These are phyloP conservation scores for Amylostereum chailletii DNA, from an alignment of 1,284 basidiomycete genomes.

Conservation along the genomic window DNA sequence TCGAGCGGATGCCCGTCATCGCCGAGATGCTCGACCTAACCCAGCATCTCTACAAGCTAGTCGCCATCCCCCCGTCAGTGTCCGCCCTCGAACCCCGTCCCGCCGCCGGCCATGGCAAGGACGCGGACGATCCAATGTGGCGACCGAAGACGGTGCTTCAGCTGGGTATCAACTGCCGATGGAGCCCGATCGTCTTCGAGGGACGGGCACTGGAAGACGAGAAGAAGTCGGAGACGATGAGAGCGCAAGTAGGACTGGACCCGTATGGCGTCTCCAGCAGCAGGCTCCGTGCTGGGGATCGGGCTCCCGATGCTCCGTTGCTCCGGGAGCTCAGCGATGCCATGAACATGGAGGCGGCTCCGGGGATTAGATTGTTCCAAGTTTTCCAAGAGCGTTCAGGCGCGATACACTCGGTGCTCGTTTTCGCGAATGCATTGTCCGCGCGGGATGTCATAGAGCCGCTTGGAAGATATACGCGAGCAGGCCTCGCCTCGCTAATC, in stretches of 20 bases:
- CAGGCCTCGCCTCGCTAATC: too few species aligned
- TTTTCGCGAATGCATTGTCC: too few species aligned
- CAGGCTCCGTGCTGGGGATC: constrained; percentile 15
- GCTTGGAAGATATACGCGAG: too few species aligned
- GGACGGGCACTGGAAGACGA: constrained; percentile 6
- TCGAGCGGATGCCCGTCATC: constrained; percentile 16
- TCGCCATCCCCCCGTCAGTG: too few species aligned
- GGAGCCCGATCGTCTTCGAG: constrained; percentile 23
- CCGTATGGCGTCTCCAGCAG: constrained; percentile 7
- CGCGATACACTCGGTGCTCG: too few species aligned
- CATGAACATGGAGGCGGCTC: too few species aligned
- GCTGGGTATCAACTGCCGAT: constrained; percentile 26
- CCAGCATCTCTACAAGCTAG: background rate
- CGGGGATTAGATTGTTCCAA: too few species aligned
- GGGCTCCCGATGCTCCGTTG: constrained; percentile 17
- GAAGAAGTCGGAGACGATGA: constrained; percentile 7
- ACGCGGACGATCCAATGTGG: constrained; percentile 2
- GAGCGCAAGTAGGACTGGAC: background rate
- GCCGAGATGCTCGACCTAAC: constrained; percentile 13
- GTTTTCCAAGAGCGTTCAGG: too few species aligned
- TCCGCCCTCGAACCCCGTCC: too few species aligned
- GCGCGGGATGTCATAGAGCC: too few species aligned
- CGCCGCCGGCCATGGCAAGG: too few species aligned
- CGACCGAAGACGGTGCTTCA: constrained; percentile 14
- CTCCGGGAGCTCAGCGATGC: too few species aligned